Conservation (phyloP, 2,329 filamentous ascomycete genomes). For the Paecilomyces fulvus region DNA sequence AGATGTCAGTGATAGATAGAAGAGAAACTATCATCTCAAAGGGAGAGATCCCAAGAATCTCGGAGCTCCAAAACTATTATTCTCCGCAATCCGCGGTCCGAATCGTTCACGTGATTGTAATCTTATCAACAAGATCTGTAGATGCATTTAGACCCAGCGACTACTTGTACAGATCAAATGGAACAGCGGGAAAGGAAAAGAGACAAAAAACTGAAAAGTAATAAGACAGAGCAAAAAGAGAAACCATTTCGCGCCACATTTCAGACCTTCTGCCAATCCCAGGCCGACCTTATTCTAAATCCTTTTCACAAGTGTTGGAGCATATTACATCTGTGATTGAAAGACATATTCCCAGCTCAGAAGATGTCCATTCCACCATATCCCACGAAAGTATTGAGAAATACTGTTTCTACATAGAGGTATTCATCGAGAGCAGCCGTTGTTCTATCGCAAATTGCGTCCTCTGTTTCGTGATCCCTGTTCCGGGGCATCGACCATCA, state of each 20-base stretch:
- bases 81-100: neutral
- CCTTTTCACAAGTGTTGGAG: neutral
- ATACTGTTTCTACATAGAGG: neutral
- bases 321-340: neutral
- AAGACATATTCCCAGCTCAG: neutral
- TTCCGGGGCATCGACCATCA: slow-evolving; percentile 31
- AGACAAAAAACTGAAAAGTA: neutral
- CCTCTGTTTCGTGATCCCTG: slow-evolving; percentile 14
- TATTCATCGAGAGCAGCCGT: neutral
- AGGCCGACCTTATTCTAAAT: neutral
- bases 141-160: neutral
- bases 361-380: neutral
- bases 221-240: neutral
- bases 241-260: neutral
- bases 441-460: slow-evolving; percentile 4
- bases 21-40: neutral
- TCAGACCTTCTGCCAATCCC: neutral
- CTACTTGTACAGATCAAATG: neutral
- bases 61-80: neutral
- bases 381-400: neutral
- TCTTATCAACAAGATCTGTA: neutral
- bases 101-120: neutral
- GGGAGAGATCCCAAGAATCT: neutral
- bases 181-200: neutral
- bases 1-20: neutral